These are phyloP conservation scores for Xylariaceae sp. DNA, from an alignment of 2,329 filamentous ascomycete species.

Conservation along the genomic window DNA sequence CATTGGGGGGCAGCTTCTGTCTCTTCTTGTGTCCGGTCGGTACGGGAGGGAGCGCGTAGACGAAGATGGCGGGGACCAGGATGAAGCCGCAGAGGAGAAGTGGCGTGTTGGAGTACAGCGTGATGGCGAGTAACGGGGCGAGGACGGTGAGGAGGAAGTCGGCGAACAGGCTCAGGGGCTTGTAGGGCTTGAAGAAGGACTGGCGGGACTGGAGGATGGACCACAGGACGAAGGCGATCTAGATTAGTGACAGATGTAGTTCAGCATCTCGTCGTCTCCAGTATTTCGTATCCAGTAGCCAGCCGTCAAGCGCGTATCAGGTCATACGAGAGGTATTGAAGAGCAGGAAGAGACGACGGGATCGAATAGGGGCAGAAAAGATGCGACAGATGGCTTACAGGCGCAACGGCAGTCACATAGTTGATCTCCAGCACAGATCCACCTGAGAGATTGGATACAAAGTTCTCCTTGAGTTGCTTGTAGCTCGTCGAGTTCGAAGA, in stretches of 20 bases:
- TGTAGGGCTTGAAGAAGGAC: conserved; percentile 77
- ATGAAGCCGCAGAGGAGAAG: conserved; percentile 72
- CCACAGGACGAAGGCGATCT: conserved; percentile 84
- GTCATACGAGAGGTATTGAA: too few relatives aligned
- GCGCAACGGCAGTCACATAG: conserved; percentile 76
- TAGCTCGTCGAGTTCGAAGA: conserved; percentile 53
- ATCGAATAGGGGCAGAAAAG: background rate
- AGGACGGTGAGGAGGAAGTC: conserved; percentile 88
- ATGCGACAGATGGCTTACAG: conserved; percentile 53
- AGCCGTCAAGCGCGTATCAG: too few relatives aligned
- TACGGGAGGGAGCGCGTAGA: conserved; percentile 51
- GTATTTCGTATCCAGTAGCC: background rate
- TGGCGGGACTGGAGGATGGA: conserved; percentile 81
- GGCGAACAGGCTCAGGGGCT: conserved; percentile 60
- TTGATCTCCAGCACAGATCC: conserved; percentile 84
- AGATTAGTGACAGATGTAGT: conserved; percentile 5
- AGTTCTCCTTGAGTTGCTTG: conserved; percentile 90
- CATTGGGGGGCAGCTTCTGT: conserved; percentile 43
- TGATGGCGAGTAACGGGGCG: conserved; percentile 78
- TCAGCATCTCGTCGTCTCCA: too few relatives aligned
- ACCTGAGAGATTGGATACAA: conserved; percentile 86
- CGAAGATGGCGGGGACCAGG: conserved; percentile 63
- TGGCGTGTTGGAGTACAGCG: conserved; percentile 74
- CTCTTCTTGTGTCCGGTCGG: conserved; percentile 44
- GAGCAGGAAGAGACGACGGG: background rate